phyloP scores from a whole-genome alignment of 2,329 filamentous ascomycete genomes.

The Ascocoryne sarcoides region DNA sequence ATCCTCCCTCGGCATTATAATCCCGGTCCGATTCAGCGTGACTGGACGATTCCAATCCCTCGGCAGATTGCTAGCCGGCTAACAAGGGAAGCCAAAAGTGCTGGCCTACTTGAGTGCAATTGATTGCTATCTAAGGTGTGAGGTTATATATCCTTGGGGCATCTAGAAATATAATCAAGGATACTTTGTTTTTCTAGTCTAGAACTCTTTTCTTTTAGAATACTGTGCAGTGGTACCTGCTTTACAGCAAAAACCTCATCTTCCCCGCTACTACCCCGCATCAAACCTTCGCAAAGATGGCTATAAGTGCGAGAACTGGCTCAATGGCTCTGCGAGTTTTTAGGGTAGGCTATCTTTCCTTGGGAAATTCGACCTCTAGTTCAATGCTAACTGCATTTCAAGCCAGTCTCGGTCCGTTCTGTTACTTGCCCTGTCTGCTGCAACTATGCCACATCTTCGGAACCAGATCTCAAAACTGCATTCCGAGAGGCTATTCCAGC shows the following conservation, averaged over 20 bases:
- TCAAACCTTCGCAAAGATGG: conserved; percentile 39
- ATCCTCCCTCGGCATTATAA: not conserved
- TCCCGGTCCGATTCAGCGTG: not conserved
- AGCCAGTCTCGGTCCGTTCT: conserved; percentile 28
- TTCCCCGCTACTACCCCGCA: conserved; percentile 21
- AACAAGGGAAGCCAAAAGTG: no score
- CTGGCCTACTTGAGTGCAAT: no score
- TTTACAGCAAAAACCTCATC: conserved; percentile 1
- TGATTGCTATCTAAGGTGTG: no score
- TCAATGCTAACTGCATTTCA: conserved; percentile 4
- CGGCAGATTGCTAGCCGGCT: not conserved
- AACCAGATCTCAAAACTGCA: conserved; percentile 83
- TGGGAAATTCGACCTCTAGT: conserved; percentile 12
- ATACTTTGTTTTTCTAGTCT: no score
- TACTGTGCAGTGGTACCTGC: no score
- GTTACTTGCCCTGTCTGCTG: conserved; percentile 33
- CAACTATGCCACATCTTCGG: conserved; percentile 64
- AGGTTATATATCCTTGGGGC: no score
- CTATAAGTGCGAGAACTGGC: conserved; percentile 53
- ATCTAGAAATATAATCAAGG: no score
- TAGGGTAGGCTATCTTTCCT: no score
- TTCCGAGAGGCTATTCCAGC: conserved; percentile 78
- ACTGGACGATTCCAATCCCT: not conserved
- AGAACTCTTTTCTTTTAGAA: no score
- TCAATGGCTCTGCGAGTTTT: conserved; percentile 54